phyloP scores from a whole-genome alignment of 345 rosid genomes.

The Dipteronia sinensis region DNA sequence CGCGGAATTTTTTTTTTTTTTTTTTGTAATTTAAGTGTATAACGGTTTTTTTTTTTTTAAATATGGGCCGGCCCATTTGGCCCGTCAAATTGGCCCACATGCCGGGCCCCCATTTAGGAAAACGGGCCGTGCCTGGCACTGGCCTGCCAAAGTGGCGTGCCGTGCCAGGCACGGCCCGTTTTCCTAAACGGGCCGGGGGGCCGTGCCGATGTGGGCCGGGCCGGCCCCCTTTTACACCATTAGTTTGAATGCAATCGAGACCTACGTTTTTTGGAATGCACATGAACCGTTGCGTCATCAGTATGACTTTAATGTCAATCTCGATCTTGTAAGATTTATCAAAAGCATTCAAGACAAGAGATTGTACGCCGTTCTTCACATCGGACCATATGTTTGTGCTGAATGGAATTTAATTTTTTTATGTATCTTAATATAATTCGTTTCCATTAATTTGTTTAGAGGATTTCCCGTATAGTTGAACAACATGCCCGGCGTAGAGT shows the following conservation, averaged over 20 bases:
- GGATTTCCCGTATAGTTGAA: constrained; percentile 69
- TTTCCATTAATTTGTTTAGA: constrained; percentile 13
- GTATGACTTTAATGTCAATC: constrained; percentile 52
- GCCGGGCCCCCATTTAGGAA: too few species aligned
- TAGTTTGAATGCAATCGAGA: constrained; percentile 60
- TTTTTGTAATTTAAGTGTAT: too few species aligned
- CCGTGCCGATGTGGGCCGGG: too few species aligned
- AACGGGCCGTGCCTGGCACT: too few species aligned
- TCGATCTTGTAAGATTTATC: constrained; percentile 58
- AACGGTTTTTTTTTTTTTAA: too few species aligned
- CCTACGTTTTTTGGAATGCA: constrained; percentile 65
- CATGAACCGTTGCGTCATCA: constrained; percentile 60
- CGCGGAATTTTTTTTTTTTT: too few species aligned
- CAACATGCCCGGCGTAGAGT: constrained; percentile 31
- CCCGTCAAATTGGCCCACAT: too few species aligned
- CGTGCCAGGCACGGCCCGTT: too few species aligned
- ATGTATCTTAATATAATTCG: neutral
- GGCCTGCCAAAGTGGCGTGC: too few species aligned
- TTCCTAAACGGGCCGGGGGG: too few species aligned
- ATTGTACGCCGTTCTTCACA: constrained; percentile 54
- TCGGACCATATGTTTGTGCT: constrained; percentile 76
- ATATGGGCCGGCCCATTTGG: too few species aligned
- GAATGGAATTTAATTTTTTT: constrained; percentile 52
- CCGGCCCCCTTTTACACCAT: too few species aligned
- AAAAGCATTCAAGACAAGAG: constrained; percentile 54